A percentile compares a stretch with the other conserved stretches of the same genome.
Evolutionary conservation across 2,329 filamentous ascomycete genomes (phyloP).

Genomic region (Monilinia aucupariae): DNA sequence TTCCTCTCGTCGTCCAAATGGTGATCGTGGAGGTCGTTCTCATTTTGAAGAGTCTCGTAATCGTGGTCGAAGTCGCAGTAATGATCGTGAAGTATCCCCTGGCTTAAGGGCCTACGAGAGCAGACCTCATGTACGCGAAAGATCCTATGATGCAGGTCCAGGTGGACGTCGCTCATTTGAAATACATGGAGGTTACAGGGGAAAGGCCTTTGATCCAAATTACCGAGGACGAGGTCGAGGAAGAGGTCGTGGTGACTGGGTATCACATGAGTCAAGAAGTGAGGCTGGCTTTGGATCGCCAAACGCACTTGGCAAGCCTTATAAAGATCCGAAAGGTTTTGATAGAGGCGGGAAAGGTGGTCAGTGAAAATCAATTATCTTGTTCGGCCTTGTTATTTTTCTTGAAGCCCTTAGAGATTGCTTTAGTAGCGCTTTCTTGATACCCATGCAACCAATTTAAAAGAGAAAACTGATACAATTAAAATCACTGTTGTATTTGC

Average conservation of each 20-base stretch:
- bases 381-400: slow-evolving; percentile 16
- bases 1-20: slow-evolving; percentile 20
- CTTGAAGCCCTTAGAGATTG: slow-evolving; percentile 10
- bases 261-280: slow-evolving; percentile 20
- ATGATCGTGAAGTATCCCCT: slow-evolving; percentile 30
- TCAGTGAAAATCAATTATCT: slow-evolving; percentile 29
- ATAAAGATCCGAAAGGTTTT: slow-evolving; percentile 28
- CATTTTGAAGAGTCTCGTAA: slow-evolving; percentile 23
- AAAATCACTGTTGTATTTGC: slow-evolving; percentile 14
- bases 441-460: slow-evolving; percentile 10
- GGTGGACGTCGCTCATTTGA: slow-evolving; percentile 25
- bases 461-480: slow-evolving; percentile 6
- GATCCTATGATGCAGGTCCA: slow-evolving; percentile 22
- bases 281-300: slow-evolving; percentile 23
- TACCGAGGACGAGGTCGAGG: slow-evolving; percentile 31
- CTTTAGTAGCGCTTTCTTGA: slow-evolving; percentile 9
- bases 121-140: slow-evolving; percentile 24
- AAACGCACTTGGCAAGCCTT: slow-evolving; percentile 29
- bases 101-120: slow-evolving; percentile 25
- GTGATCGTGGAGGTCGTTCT: slow-evolving; percentile 24
- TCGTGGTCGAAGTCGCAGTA: slow-evolving; percentile 24
- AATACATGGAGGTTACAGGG: slow-evolving; percentile 26
- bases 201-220: slow-evolving; percentile 32
- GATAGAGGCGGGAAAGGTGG: slow-evolving; percentile 34
- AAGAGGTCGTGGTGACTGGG: slow-evolving; percentile 26